Evolutionary conservation across 1,139 yeast genomes (phyloP), one percentile per base, ranked within the genome.

Genomic region (Geotrichum bryndzae): DNA sequence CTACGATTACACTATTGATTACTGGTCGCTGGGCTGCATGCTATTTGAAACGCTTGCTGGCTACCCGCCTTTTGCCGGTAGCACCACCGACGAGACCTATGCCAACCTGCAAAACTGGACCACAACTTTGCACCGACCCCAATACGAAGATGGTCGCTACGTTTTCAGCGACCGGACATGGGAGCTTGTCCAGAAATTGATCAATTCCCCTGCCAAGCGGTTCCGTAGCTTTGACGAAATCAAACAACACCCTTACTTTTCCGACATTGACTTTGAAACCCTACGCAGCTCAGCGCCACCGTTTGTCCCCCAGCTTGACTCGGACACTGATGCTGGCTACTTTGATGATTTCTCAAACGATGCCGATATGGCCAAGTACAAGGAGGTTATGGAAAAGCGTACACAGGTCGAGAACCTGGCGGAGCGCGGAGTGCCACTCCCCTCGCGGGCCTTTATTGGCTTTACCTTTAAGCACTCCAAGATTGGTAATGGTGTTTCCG

Each of bases 21-120:
- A 95, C 75, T 95, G 99, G 99, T 92, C 98, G 0, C 80, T 95
- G 61, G 99, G 99, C 1, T 95, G 99, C 75, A 90, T 90, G 84
- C 79, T 92, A 31, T 92, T 88, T 72, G 98, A 92, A 74, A 89
- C 96, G 65, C 82, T 92, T 69, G 90, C 91, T 60, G 97, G 98
- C 0, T 95, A 90, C 74, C 96, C 99, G 1, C 99, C 99, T 55
- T 95, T 95, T 72, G 87, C 96, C 55, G 99, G 99, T 1, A 84
- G 92, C 51, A 85, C 90, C 57, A 90, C 94, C 58, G 96, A 94
- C 70, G 99, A 95, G 74, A 94, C 99, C 0, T 95, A 95, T 75
- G 84, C 92, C 68, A 95, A 95, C 72, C 80, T 95, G 75, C 90
- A 94, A 74, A 87, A 91, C 72, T 95, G 98, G 98, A 89, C 84